Conservation (phyloP, 2,329 filamentous ascomycete genomes). For the Pseudopyricularia cyperi region DNA sequence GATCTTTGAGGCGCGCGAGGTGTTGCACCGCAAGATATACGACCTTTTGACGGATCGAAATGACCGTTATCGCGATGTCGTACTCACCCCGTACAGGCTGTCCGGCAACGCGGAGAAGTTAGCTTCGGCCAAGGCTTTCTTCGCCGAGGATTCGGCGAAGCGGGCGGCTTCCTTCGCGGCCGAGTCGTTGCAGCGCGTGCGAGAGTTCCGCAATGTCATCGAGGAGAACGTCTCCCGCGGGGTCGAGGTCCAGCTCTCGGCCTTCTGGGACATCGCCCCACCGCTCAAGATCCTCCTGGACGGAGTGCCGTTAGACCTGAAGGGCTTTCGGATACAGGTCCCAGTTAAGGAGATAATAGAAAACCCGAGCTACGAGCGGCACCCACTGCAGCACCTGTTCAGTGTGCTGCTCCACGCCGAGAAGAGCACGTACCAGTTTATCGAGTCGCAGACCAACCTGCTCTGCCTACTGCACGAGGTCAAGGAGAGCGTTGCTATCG, state of each 20-base stretch:
- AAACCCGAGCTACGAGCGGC: slow-evolving; percentile 67
- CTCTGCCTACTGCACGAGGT: slow-evolving; percentile 86
- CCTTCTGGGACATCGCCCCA: slow-evolving; percentile 97
- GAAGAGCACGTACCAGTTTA: slow-evolving; percentile 92
- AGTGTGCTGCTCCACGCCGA: slow-evolving; percentile 74
- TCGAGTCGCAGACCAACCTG: slow-evolving; percentile 85
- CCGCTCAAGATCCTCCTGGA: slow-evolving; percentile 66
- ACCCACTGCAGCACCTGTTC: slow-evolving; percentile 85
- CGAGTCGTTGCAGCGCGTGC: slow-evolving; percentile 58
- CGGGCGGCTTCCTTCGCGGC: slow-evolving; percentile 58
- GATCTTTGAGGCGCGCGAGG: slow-evolving; percentile 91
- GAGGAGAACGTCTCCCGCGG: slow-evolving; percentile 77
- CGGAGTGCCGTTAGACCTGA: slow-evolving; percentile 52
- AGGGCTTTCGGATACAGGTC: slow-evolving; percentile 60
- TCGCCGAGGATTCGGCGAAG: slow-evolving; percentile 62
- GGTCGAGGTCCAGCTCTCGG: slow-evolving; percentile 80
- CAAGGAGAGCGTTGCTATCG: slow-evolving; percentile 61
- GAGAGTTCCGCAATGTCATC: slow-evolving; percentile 65
- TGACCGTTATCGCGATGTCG: slow-evolving; percentile 71
- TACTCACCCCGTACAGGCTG: slow-evolving; percentile 65
- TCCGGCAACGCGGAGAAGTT: slow-evolving; percentile 70
- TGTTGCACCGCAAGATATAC: slow-evolving; percentile 72
- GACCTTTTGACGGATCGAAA: slow-evolving; percentile 77
- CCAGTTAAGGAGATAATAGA: slow-evolving; percentile 70
- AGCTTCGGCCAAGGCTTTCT: slow-evolving; percentile 68